Base-by-base conservation (phyloP, 2,329 filamentous ascomycete species). In the Paradendryphiella salina region DNA sequence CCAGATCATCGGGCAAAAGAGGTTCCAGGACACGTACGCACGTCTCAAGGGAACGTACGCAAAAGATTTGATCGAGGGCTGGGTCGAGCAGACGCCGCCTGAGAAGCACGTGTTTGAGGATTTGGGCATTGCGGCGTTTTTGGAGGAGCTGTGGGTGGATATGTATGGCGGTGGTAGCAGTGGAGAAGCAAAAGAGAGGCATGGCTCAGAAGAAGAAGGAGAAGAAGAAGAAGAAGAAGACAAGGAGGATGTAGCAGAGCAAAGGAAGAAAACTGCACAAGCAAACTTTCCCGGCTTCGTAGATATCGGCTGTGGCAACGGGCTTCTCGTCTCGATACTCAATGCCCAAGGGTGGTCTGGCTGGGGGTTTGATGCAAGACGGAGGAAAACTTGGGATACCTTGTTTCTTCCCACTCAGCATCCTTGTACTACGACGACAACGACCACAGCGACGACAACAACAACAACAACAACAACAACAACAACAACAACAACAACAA, bases 91-190 rank as follows among this genome's bases (percentile, higher is more conserved):
- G 43, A 97, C 92, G 0, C 91, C 96, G 67, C 89, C 92, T 0
- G 79, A 79, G 13, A 99, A 97, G 71, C 92, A 97, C 67, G 90
- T 97, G 2, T 97, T 96, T 72, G 94, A 99, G 70, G 93, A 97
- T 68, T 76, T 99, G 15, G 83, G 85, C 3, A 96, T 99, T 56
- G 89, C 93, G 0, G 89, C 93, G 0, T 99, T 96, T 64, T 77
- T 97, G 43, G 89, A 97, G 20, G 92, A 96, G 76, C 76, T 97
- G 2, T 99, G 94, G 94, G 75, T 77, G 10, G 84, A 87, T 50
- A 93, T 96, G 85, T 97, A 97, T 69, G 70, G 70, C 2, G 50
- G 32, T 9, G 48, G 13, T 4, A 14, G 3, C 23, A 23, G 8
- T 15, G 39, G 1, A 17, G 35, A 5, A 46, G 50, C 33, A 6